A percentile compares a stretch with the other conserved stretches of the same genome.
These are phyloP conservation scores for Liquidambar formosana DNA, from an alignment of 164 flowering plant genomes.

Conservation along the genomic window DNA sequence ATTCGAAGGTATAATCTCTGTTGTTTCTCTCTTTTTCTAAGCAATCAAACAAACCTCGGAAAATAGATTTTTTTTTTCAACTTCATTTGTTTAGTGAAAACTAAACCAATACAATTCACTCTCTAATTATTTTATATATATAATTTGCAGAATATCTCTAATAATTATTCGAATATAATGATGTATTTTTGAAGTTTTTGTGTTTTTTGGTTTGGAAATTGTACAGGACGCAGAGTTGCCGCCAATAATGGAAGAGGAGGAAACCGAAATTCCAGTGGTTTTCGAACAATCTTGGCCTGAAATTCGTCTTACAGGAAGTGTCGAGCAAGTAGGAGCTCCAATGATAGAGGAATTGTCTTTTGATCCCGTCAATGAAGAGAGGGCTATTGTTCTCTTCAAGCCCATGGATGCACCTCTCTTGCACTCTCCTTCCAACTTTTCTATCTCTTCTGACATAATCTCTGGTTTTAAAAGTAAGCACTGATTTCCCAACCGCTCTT, in stretches of 20 bases:
- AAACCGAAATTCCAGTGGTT: slow-evolving; percentile 29
- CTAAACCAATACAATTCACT: too few species aligned
- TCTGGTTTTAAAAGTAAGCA: slow-evolving; percentile 59
- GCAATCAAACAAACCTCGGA: too few species aligned
- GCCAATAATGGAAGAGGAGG: slow-evolving; percentile 80
- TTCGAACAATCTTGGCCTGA: slow-evolving; percentile 17
- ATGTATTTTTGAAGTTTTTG: not conserved
- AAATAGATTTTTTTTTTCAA: too few species aligned
- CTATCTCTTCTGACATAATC: slow-evolving; percentile 43
- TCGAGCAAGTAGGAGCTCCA: slow-evolving; percentile 4
- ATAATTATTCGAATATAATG: too few species aligned
- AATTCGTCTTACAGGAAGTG: not conserved
- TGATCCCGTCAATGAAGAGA: slow-evolving; percentile 48
- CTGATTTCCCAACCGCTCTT: not conserved
- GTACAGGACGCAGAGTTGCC: slow-evolving; percentile 61
- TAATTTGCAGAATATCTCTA: too few species aligned
- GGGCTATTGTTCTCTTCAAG: slow-evolving; percentile 70
- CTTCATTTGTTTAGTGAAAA: too few species aligned
- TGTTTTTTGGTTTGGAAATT: not conserved
- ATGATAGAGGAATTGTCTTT: slow-evolving; percentile 25
- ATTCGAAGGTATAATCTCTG: too few species aligned
- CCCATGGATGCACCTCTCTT: slow-evolving; percentile 30
- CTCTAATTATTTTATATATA: too few species aligned
- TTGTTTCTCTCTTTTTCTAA: too few species aligned
- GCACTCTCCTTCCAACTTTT: slow-evolving; percentile 27